phyloP scores from a whole-genome alignment of 768 basidiomycete species.

The Boletus sp. region DNA sequence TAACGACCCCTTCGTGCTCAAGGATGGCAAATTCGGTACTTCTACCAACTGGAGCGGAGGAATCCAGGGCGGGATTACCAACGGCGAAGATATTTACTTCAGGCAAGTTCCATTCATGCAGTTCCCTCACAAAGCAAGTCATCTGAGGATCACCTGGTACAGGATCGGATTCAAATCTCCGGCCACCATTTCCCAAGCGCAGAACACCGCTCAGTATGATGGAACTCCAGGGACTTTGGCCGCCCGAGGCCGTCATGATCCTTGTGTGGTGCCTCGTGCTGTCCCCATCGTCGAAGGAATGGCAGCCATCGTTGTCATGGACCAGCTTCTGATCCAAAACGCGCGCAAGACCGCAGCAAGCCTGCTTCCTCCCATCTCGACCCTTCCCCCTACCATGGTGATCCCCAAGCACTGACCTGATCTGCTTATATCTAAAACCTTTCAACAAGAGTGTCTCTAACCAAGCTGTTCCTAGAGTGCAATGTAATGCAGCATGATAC shows the following conservation, averaged over 20 bases:
- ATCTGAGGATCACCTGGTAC: constrained; percentile 9
- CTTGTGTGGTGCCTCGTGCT: constrained; percentile 95
- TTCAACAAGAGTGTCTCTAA: constrained; percentile 2
- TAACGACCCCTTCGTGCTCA: constrained; percentile 81
- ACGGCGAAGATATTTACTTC: constrained; percentile 97
- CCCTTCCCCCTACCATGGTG: constrained; percentile 92
- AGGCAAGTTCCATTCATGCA: constrained; percentile 47
- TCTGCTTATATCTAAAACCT: neutral
- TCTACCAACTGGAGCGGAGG: constrained; percentile 95
- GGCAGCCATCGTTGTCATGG: constrained; percentile 95
- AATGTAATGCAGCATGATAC: neutral
- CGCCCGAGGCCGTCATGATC: constrained; percentile 92
- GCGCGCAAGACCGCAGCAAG: constrained; percentile 70
- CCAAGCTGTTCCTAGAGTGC: neutral
- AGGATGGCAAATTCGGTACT: constrained; percentile 77
- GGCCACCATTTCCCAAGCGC: constrained; percentile 92
- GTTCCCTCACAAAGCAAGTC: neutral
- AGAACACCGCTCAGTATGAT: constrained; percentile 89
- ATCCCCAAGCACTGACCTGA: constrained; percentile 43
- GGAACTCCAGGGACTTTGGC: constrained; percentile 86
- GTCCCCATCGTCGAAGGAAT: constrained; percentile 98
- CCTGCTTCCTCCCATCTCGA: constrained; percentile 79
- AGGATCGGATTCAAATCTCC: constrained; percentile 98
- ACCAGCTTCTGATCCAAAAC: constrained; percentile 87
- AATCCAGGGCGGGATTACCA: constrained; percentile 95